These are phyloP conservation scores for Yarrowia phangngaensis DNA, from an alignment of 805 yeast genomes.

Conservation along the genomic window DNA sequence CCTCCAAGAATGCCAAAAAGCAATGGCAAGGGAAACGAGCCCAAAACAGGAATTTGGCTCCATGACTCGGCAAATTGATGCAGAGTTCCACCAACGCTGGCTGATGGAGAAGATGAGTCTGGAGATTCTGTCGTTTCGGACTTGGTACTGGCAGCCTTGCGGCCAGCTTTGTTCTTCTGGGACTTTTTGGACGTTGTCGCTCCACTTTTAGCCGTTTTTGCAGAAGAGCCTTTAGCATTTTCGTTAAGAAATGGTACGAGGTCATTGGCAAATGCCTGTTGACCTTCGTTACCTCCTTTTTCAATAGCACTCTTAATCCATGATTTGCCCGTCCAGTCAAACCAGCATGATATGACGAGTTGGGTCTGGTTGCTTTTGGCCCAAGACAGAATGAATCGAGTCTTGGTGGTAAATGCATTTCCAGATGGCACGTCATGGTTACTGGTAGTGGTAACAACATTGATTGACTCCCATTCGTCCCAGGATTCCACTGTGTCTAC, in stretches of 20 bases:
- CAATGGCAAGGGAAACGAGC: constrained; percentile 5
- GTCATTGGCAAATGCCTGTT: constrained; percentile 55
- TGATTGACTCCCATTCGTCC: constrained; percentile 53
- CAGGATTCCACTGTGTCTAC: constrained; percentile 58
- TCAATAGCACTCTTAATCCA: constrained; percentile 92
- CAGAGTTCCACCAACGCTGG: constrained; percentile 9
- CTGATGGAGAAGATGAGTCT: constrained; percentile 1
- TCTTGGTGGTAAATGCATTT: constrained; percentile 66
- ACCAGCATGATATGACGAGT: constrained; percentile 61
- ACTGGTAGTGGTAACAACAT: constrained; percentile 57
- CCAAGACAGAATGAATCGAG: constrained; percentile 75
- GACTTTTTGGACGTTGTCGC: constrained; percentile 20
- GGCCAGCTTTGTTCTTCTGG: constrained; percentile 25
- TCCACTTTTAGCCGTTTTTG: constrained; percentile 1
- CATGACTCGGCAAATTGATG: constrained; percentile 21
- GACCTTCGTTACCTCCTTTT: constrained; percentile 78
- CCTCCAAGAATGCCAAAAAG: constrained; percentile 16
- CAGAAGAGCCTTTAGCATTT: constrained; percentile 32
- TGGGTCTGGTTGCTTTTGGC: constrained; percentile 56
- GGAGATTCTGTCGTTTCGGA: constrained; percentile 1
- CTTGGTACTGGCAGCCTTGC: constrained; percentile 29
- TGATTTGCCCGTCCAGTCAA: constrained; percentile 86
- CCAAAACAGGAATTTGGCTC: constrained; percentile 21
- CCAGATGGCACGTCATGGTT: constrained; percentile 98
- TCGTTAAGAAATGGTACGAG: constrained; percentile 44